phyloP scores from a whole-genome alignment of 768 basidiomycete genomes.

The Asterophora parasitica region DNA sequence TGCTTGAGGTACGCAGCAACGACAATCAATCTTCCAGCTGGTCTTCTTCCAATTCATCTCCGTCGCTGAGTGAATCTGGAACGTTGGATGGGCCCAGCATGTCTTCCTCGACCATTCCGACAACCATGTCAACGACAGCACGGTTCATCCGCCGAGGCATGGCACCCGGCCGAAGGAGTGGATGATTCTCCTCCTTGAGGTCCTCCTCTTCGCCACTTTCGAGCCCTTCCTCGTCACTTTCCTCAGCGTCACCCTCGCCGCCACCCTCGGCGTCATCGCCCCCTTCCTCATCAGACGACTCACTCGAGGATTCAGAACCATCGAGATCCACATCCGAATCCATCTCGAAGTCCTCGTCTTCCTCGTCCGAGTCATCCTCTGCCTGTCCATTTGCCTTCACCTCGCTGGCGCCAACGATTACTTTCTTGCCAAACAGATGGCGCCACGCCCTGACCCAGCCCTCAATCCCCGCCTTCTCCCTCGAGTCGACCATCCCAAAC shows the following conservation, averaged over 20 bases:
- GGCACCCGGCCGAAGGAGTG: slow-evolving; percentile 59
- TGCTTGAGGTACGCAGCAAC: background rate
- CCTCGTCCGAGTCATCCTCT: slow-evolving; percentile 42
- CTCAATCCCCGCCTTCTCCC: slow-evolving; percentile 59
- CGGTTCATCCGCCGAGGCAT: slow-evolving; percentile 62
- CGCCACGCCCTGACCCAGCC: slow-evolving; percentile 61
- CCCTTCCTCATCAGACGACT: slow-evolving; percentile 24
- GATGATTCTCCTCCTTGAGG: slow-evolving; percentile 54
- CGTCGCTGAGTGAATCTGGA: slow-evolving; percentile 22
- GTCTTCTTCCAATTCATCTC: slow-evolving; percentile 42
- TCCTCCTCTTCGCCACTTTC: slow-evolving; percentile 34
- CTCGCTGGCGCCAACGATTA: slow-evolving; percentile 11
- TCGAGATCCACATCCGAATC: slow-evolving; percentile 32
- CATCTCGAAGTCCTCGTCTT: slow-evolving; percentile 39
- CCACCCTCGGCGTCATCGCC: slow-evolving; percentile 20
- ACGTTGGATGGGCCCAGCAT: slow-evolving; percentile 30
- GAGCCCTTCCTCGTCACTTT: slow-evolving; percentile 22
- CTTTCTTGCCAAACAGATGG: slow-evolving; percentile 49
- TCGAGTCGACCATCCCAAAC: slow-evolving; percentile 68
- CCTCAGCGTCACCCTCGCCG: slow-evolving; percentile 28
- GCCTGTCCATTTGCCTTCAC: slow-evolving; percentile 28
- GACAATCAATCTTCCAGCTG: slow-evolving; percentile 39
- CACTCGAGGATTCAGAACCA: slow-evolving; percentile 28
- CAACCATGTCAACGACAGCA: slow-evolving; percentile 59
- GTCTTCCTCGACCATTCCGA: slow-evolving; percentile 56